phyloP scores from a whole-genome alignment of 2,329 filamentous ascomycete genomes.

The Trichoderma gracile region DNA sequence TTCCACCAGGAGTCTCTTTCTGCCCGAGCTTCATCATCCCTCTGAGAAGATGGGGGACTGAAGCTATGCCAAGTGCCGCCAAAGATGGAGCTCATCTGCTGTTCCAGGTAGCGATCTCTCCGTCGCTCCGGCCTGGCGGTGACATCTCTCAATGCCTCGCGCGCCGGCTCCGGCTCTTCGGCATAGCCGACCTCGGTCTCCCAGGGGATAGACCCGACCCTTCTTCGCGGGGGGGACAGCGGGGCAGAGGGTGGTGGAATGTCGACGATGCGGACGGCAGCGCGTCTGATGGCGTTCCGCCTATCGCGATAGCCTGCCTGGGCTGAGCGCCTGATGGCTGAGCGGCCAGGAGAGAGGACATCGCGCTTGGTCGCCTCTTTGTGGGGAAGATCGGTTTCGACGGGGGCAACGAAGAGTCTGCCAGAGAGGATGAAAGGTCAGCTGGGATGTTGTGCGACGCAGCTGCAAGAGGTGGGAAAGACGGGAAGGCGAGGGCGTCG shows the following conservation, averaged over 20 bases:
- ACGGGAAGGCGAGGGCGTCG: background rate
- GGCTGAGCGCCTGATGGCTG: slow-evolving; percentile 44
- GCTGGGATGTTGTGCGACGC: background rate
- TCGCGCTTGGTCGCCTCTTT: slow-evolving; percentile 39
- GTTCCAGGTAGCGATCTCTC: slow-evolving; percentile 33
- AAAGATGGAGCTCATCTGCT: slow-evolving; percentile 34
- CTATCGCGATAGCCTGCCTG: slow-evolving; percentile 39
- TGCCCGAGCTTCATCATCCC: slow-evolving; percentile 23
- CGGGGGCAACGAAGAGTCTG: slow-evolving; percentile 50
- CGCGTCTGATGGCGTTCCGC: slow-evolving; percentile 30
- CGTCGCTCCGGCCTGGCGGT: slow-evolving; percentile 30
- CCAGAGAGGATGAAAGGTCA: slow-evolving; percentile 5
- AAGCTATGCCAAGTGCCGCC: slow-evolving; percentile 29
- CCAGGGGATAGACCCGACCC: slow-evolving; percentile 26
- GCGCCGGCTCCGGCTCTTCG: background rate
- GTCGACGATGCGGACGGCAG: slow-evolving; percentile 35
- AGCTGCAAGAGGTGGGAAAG: background rate
- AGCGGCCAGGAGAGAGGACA: slow-evolving; percentile 39
- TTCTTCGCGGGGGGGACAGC: slow-evolving; percentile 32
- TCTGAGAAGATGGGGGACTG: slow-evolving; percentile 19
- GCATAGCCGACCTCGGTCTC: background rate
- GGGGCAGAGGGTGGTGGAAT: slow-evolving; percentile 29
- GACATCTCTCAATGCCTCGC: slow-evolving; percentile 33
- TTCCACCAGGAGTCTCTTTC: slow-evolving; percentile 33
- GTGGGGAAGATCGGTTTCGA: slow-evolving; percentile 46